These are phyloP conservation scores for Asterionellopsis glacialis DNA, from an alignment of 108 stramenopile species.

Conservation along the genomic window DNA sequence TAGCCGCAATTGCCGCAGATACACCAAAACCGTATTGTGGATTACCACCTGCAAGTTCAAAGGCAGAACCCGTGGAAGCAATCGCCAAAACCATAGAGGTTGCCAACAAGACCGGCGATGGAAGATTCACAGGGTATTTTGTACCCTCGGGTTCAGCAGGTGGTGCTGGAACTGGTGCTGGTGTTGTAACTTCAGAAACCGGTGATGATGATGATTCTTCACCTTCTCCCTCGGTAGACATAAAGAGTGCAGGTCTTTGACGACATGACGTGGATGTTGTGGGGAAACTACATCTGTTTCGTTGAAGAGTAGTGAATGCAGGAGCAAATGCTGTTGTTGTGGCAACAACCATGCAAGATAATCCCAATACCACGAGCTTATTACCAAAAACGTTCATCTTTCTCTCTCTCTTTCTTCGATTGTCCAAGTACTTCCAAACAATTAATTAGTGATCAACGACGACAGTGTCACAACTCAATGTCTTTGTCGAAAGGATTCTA, in stretches of 20 bases:
- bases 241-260: background rate
- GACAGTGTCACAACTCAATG: too few species aligned
- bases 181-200: background rate
- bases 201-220: background rate
- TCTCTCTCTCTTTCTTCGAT: too few species aligned
- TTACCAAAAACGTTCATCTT: too few species aligned
- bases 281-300: too few species aligned
- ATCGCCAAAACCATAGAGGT: slow-evolving; percentile 78
- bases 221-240: background rate
- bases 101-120: slow-evolving; percentile 69
- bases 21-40: slow-evolving; percentile 42
- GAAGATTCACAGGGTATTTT: slow-evolving; percentile 61
- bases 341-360: too few species aligned
- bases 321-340: too few species aligned
- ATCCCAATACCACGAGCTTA: too few species aligned
- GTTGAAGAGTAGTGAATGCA: too few species aligned
- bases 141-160: slow-evolving; percentile 8
- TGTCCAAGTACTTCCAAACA: too few species aligned
- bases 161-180: background rate
- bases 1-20: slow-evolving; percentile 44
- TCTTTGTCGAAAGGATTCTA: too few species aligned
- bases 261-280: too few species aligned
- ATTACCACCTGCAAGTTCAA: slow-evolving; percentile 50
- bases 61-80: slow-evolving; percentile 59
- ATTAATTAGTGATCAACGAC: too few species aligned